Conservation (phyloP, 1,284 basidiomycete genomes). For the Papiliotrema flavescens region DNA sequence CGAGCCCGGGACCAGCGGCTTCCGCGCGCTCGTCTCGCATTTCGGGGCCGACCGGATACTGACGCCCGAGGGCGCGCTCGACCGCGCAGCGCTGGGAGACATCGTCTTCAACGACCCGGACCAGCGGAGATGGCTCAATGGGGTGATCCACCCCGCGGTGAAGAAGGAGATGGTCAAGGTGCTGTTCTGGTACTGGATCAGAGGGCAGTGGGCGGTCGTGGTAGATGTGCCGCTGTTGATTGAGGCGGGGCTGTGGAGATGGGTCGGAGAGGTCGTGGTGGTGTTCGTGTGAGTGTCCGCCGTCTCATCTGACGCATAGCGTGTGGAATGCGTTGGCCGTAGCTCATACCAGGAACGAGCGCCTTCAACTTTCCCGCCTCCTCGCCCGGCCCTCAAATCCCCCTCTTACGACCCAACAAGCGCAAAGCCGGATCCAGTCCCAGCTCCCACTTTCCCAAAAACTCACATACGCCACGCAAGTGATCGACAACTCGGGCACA, state of each 20-base stretch:
- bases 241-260: constrained; percentile 81
- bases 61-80: constrained; percentile 64
- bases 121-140: constrained; percentile 72
- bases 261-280: constrained; percentile 77
- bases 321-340: no score
- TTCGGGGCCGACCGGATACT: constrained; percentile 70
- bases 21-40: constrained; percentile 61
- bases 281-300: constrained; percentile 59
- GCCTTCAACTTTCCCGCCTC: constrained; percentile 71
- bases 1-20: constrained; percentile 73
- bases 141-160: constrained; percentile 87
- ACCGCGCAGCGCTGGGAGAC: constrained; percentile 77
- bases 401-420: constrained; percentile 55
- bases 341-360: constrained; percentile 49
- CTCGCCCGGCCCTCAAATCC: constrained; percentile 62
- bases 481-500: constrained; percentile 85
- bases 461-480: constrained; percentile 73
- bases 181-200: constrained; percentile 69
- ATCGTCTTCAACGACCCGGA: constrained; percentile 77
- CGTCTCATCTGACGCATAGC: no score
- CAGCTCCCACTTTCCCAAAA: constrained; percentile 80
- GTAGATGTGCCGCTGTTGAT: constrained; percentile 92
- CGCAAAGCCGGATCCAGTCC: constrained; percentile 68
- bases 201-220: constrained; percentile 72
- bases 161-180: constrained; percentile 67